These are phyloP conservation scores for Balamuthia mandrillaris DNA, from an alignment of 208 protist genomes.

Conservation along the genomic window DNA sequence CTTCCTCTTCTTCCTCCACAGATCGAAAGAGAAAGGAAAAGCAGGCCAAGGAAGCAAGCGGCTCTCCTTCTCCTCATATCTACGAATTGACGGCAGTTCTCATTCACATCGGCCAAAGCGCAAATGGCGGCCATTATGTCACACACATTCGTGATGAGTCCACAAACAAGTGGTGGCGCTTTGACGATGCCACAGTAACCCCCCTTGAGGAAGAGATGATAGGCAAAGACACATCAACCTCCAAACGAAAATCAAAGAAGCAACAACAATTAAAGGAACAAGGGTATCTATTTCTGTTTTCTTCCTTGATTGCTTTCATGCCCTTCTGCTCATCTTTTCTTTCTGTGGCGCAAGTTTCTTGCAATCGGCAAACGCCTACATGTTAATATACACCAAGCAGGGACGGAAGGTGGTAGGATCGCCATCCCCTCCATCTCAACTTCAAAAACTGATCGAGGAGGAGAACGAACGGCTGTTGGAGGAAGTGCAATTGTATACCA, in stretches of 20 bases:
- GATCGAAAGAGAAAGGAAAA: constrained; percentile 37
- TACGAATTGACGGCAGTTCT: constrained; percentile 23
- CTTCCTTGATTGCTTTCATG: not conserved
- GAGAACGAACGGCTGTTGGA: too few relatives aligned
- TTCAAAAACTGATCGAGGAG: too few relatives aligned
- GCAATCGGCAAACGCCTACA: constrained; percentile 25
- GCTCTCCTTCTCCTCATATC: too few relatives aligned
- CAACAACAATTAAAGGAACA: not conserved
- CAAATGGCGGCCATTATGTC: constrained; percentile 35
- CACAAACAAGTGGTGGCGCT: constrained; percentile 37
- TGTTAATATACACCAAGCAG: constrained; percentile 21
- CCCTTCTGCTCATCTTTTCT: not conserved
- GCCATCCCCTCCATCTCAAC: too few relatives aligned
- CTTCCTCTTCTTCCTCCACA: not conserved
- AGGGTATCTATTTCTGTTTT: not conserved
- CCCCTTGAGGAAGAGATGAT: constrained; percentile 1
- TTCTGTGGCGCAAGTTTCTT: not conserved
- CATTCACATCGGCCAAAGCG: constrained; percentile 12
- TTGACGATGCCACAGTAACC: constrained; percentile 13
- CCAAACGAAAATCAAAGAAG: not conserved
- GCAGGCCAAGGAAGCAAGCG: constrained; percentile 26
- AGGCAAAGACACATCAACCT: not conserved
- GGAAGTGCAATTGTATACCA: too few relatives aligned
- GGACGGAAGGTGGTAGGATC: not conserved
- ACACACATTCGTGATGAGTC: constrained; percentile 23